Base-by-base conservation (phyloP, 495 filamentous ascomycete species). In the Bryoglossum gracile region DNA sequence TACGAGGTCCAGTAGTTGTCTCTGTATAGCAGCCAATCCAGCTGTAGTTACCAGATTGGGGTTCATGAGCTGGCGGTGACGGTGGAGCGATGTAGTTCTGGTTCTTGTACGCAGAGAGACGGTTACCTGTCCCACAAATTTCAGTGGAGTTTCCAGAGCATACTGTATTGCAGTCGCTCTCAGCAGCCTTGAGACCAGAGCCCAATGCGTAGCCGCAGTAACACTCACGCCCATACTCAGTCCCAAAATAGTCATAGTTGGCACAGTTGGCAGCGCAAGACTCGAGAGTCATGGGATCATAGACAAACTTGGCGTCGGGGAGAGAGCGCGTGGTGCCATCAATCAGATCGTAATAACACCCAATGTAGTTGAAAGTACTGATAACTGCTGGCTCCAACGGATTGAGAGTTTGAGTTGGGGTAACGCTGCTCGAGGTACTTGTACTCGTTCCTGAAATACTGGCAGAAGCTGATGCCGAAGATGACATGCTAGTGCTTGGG, bases 221-320 rank as follows among this genome's bases (percentile, higher is more conserved):
- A 30, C 26, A 30, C 26, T 30, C 13, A 30, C 26, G 13, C 5
- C 66, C 65, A 42, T 70, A 76, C 55, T 75, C 72, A 13, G 67
- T 67, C 2, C 66, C 73, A 58, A 64, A 74, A 40, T 64, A 69
- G 24, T 64, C 55, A 37, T 65, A 76, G 2, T 62, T 65, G 2
- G 65, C 65, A 61, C 73, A 76, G 48, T 68, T 69, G 6, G 48
- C 43, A 56, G 64, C 67, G 54, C 73, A 76, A 1, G 53, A 57
- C 52, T 75, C 73, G 11, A 75, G 54, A 10, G 60, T 62, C 54
- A 60, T 58, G 8, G 37, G 13, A 40, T 48, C 39, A 25, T 36
- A 25, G 3, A 46, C 32, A 24, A 35, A 46, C 10, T 24, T 16
- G 23, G 66, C 67, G 3, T 38, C 25, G 22, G 4, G 26, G 3